Evolutionary conservation across 306 rosid genomes (phyloP).

Genomic region (Cicer judaicum): DNA sequence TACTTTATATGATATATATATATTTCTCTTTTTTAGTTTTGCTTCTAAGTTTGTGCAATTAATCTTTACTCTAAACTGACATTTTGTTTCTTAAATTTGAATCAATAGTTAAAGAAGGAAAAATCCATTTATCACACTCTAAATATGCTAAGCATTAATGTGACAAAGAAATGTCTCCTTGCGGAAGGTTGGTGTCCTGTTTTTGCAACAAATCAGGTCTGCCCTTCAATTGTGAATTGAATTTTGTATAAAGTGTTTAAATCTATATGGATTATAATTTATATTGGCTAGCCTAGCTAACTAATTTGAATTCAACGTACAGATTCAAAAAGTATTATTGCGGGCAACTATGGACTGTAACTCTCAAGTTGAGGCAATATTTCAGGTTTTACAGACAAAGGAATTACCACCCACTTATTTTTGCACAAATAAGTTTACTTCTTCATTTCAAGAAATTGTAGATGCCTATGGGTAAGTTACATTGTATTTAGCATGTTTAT

Average conservation of each 20-base stretch:
- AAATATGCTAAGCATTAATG: constrained; percentile 90
- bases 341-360: constrained; percentile 66
- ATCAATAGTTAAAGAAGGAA: constrained; percentile 74
- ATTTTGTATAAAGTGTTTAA: constrained; percentile 27
- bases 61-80: constrained; percentile 39
- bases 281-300: constrained; percentile 23
- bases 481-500: constrained; percentile 9
- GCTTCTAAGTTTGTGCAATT: constrained; percentile 38
- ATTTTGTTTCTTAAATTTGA: constrained; percentile 36
- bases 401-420: constrained; percentile 77
- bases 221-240: constrained; percentile 36
- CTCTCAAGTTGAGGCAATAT: constrained; percentile 71
- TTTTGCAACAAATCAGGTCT: constrained; percentile 76
- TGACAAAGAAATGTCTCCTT: constrained; percentile 85
- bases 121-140: constrained; percentile 75
- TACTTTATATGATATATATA: neutral
- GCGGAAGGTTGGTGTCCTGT: constrained; percentile 95
- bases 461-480: constrained; percentile 85
- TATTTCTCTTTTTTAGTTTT: constrained; percentile 35
- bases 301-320: constrained; percentile 40
- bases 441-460: constrained; percentile 78
- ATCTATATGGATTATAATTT: constrained; percentile 5
- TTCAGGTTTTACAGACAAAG: constrained; percentile 73
- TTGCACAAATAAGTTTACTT: constrained; percentile 71
- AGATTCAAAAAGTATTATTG: constrained; percentile 65